Conservation (phyloP, 306 rosid genomes). For the Citrullus amarus region DNA sequence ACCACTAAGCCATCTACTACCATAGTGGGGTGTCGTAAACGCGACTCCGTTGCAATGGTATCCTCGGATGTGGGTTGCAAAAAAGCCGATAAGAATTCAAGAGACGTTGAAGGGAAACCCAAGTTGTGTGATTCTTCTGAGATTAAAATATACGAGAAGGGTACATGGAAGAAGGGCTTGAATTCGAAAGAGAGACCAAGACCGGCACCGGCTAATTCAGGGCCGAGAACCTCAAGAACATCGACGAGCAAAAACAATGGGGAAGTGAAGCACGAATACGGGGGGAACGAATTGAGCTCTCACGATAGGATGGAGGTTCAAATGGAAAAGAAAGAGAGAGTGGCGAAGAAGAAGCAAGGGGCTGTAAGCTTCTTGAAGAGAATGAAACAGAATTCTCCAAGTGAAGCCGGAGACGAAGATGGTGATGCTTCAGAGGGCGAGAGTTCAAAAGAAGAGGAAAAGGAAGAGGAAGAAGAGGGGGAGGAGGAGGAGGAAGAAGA, state of each 20-base stretch:
- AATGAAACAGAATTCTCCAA: conserved; percentile 27
- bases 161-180: conserved; percentile 19
- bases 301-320: conserved; percentile 21
- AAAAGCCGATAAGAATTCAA: conserved; percentile 9
- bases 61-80: neutral
- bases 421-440: conserved; percentile 14
- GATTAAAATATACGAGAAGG: conserved; percentile 16
- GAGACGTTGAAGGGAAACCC: conserved; percentile 9
- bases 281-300: conserved; percentile 31
- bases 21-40: conserved; percentile 19
- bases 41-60: conserved; percentile 1
- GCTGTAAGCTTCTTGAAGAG: conserved; percentile 38
- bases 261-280: conserved; percentile 16
- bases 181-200: conserved; percentile 13
- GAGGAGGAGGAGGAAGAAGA: neutral
- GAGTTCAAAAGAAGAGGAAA: neutral
- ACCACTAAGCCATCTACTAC: conserved; percentile 15
- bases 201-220: neutral
- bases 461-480: neutral
- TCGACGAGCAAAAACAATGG: conserved; percentile 6
- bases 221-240: conserved; percentile 9
- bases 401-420: conserved; percentile 2
- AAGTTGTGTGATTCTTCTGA: conserved; percentile 1
- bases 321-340: conserved; percentile 23
- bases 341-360: conserved; percentile 26